Base-by-base conservation (phyloP, 345 rosid genomes). In the Mangifera indica region DNA sequence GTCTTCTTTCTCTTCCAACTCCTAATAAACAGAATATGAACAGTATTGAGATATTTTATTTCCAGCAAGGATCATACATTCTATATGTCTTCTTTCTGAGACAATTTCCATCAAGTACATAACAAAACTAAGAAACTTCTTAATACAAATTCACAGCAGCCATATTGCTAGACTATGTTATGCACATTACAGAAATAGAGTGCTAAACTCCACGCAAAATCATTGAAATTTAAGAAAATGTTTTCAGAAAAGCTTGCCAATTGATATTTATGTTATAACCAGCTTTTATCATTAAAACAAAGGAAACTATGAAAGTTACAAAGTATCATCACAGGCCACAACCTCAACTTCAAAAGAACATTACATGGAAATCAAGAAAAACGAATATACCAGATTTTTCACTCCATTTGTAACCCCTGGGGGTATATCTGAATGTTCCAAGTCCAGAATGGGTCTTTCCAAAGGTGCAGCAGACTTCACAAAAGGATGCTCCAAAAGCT, bases 401-500 rank as follows among this genome's bases (percentile, higher is more conserved):
- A 72, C 71, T 48, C 81, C 76, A 70, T 64, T 72, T 15, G 76
- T 54, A 26, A 74, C 69, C 17, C 70, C 78, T 37, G 74, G 72
- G 48, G 79, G 53, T 17, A 72, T 79, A 72, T 84, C 87, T 48
- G 81, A 70, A 78, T 76, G 60, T 68, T 84, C 86, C n/a, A 75
- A 71, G 48, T 66, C 76, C 54, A 63, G 26, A 67, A 83, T 44
- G 44, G 87, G 81, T 80, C 86, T 86, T 45, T 89, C 94, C 77
- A 84, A 46, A 51, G 86, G 79, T 34, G 90, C 78, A 68, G 84
- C 83, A 79, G 22, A 67, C 66, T 86, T 86, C 55, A 89, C 88
- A 77, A 89, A 89, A 56, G 86, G 82, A 69, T 89, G 92, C 11
- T 81, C 84, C 74, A 89, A 81, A 74, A 89, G 90, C 76, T 75